These are phyloP conservation scores for Schizophyllum commune DNA, from an alignment of 1,284 basidiomycete genomes.

Conservation along the genomic window DNA sequence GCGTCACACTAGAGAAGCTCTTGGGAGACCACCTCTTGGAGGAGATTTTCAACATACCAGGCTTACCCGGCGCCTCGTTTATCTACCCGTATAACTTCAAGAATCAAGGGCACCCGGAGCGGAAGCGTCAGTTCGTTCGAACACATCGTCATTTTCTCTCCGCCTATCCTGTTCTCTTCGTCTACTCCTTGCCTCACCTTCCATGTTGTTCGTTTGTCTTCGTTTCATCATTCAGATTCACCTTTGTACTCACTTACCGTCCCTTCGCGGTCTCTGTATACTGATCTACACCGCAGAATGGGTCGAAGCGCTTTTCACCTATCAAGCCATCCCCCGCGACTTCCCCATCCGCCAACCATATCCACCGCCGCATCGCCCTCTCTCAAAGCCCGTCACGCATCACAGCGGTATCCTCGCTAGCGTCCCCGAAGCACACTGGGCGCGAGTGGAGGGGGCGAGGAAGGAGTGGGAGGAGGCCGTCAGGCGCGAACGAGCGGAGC, in stretches of 20 bases:
- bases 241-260: too few species aligned
- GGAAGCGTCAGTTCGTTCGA: neutral
- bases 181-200: too few species aligned
- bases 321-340: neutral
- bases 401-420: neutral
- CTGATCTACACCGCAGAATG: neutral
- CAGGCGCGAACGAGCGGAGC: too few species aligned
- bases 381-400: neutral
- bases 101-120: neutral
- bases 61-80: neutral
- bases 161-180: too few species aligned
- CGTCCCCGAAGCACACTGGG: neutral
- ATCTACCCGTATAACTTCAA: neutral
- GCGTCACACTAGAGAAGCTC: neutral
- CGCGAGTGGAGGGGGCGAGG: neutral
- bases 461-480: neutral
- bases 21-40: neutral
- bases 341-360: neutral
- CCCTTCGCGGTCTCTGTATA: too few species aligned
- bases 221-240: too few species aligned
- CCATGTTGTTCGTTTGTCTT: too few species aligned
- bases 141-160: too few species aligned
- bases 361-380: neutral
- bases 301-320: neutral
- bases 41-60: neutral